Evolutionary conservation across 768 basidiomycete species (phyloP), one percentile per base, ranked within the genome.

Genomic region (Austroboletus festivus): DNA sequence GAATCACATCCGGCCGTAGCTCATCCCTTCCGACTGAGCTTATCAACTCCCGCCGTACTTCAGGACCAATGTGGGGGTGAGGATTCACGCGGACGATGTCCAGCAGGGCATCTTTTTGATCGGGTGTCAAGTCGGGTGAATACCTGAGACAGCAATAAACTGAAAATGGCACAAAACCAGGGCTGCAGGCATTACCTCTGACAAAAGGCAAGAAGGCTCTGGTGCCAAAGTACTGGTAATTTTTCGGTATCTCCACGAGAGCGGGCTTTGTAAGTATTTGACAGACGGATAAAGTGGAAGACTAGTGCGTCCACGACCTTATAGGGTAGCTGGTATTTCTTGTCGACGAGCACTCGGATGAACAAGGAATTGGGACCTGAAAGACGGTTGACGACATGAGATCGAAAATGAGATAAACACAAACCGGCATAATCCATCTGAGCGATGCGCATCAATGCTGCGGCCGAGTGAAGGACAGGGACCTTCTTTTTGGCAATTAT

Each of bases 171-270:
- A n/a, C 16, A 11, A 38, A 39, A 35, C 18, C 20, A 11, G n/a
- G n/a, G 18, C n/a, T 22, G n/a, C 34, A 19, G 20, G 12, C 10
- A 67, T 60, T 38, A 93, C 93, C 95, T 76, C 70, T 99, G 96
- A 33, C 81, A 83, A 65, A 98, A 97, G 3, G 94, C 91, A 20
- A 99, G 77, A 46, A 99, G 75, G 65, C 89, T 91, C 69, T 99
- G 96, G 66, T 99, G 92, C 96, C 96, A 99, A 11, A 99, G 75
- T 12, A 98, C 96, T n/a, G 96, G 95, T 24, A 98, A 76, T 63
- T 85, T 84, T 40, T 87, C 84, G 2, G 81, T 71, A 42, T 90
- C 88, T 21, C 82, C 86, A 41, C 81, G 75, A 18, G 72, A 74
- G 48, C 77, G 82, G 38, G 81, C 83, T 69, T 86, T 90, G 71